Conservation (phyloP, 495 filamentous ascomycete genomes). For the Emericellopsis terricola region DNA sequence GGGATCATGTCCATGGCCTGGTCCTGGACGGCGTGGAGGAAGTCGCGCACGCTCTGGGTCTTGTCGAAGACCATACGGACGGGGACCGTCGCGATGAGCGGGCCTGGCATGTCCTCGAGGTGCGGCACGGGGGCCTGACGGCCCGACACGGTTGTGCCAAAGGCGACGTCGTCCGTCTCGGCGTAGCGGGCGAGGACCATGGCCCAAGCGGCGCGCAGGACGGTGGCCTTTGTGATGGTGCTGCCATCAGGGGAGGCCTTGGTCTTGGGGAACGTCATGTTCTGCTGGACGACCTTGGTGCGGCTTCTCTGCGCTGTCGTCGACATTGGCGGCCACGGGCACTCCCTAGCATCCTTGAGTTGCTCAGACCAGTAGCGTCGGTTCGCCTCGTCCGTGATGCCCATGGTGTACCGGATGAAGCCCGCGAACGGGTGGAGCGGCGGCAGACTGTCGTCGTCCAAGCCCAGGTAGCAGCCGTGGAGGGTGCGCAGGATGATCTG, state of each 20-base stretch:
- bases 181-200: no score
- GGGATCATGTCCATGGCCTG: conserved; percentile 1
- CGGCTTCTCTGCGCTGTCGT: no score
- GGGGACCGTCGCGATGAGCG: background rate
- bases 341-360: background rate
- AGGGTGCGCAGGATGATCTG: background rate
- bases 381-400: no score
- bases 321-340: background rate
- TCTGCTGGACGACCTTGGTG: no score
- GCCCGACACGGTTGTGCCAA: conserved; percentile 3
- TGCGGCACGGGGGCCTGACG: conserved; percentile 4
- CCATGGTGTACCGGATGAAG: background rate
- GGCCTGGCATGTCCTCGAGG: background rate
- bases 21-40: background rate
- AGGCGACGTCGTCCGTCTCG: background rate
- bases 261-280: no score
- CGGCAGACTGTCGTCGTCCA: background rate
- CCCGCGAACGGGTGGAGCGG: conserved; percentile 1
- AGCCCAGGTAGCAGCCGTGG: background rate
- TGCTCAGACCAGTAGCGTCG: conserved; percentile 1
- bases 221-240: no score
- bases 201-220: conserved; percentile 1
- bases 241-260: no score
- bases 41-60: background rate
- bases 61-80: background rate